Evolutionary conservation across 768 basidiomycete genomes (phyloP).

Genomic region (Leccinum disarticulatum): DNA sequence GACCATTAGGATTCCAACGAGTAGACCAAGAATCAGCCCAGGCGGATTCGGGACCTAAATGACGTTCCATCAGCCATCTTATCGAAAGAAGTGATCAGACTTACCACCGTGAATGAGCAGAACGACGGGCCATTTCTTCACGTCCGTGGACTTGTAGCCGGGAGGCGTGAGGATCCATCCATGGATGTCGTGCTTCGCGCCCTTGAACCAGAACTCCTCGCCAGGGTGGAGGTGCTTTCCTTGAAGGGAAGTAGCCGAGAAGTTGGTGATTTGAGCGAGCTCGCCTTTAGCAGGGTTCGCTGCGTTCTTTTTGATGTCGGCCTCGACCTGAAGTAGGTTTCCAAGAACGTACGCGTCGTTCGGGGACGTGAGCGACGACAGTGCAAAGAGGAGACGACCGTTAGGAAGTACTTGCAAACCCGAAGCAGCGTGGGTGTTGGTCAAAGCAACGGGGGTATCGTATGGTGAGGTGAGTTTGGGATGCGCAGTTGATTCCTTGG

Average conservation of each 20-base stretch:
- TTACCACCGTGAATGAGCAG: conserved; percentile 79
- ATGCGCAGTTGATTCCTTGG: conserved; percentile 50
- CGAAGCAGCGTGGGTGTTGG: conserved; percentile 54
- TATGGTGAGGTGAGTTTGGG: conserved; percentile 45
- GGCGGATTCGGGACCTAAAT: conserved; percentile 69
- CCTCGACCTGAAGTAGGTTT: conserved; percentile 45
- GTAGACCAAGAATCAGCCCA: conserved; percentile 94
- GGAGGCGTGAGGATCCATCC: conserved; percentile 84
- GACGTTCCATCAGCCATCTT: neutral
- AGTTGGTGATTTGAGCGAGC: conserved; percentile 61
- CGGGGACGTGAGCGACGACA: conserved; percentile 74
- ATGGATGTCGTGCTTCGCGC: conserved; percentile 75
- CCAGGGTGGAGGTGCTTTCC: conserved; percentile 60
- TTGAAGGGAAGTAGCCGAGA: conserved; percentile 56
- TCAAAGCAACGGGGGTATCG: conserved; percentile 57
- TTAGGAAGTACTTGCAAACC: conserved; percentile 60
- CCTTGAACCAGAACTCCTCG: conserved; percentile 89
- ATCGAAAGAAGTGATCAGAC: conserved; percentile 5
- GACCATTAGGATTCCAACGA: conserved; percentile 89
- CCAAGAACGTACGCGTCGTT: conserved; percentile 74
- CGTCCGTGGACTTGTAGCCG: conserved; percentile 65
- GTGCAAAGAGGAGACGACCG: conserved; percentile 67
- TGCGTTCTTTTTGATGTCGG: conserved; percentile 35
- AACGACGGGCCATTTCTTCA: conserved; percentile 76
- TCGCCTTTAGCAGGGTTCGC: conserved; percentile 30